Evolutionary conservation across 306 rosid genomes (phyloP).

Genomic region (Malus sylvestris): DNA sequence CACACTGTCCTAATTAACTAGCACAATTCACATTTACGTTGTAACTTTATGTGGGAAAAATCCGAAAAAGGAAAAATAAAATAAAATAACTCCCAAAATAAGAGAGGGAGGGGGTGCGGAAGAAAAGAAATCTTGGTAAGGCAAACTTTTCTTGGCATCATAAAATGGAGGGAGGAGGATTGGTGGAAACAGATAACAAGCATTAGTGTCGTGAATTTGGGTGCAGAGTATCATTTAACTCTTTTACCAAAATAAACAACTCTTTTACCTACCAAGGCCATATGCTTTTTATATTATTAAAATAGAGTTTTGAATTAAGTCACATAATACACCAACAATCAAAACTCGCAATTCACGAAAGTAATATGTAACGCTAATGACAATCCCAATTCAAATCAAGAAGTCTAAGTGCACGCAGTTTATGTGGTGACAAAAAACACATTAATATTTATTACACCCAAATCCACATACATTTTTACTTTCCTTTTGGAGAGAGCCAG

Average conservation of each 20-base stretch:
- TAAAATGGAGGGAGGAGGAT: background rate
- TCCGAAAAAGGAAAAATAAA: background rate
- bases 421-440: background rate
- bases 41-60: no score
- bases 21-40: no score
- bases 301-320: no score
- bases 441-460: background rate
- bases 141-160: background rate
- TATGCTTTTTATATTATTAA: no score
- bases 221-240: background rate
- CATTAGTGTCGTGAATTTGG: conserved; percentile 2
- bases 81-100: background rate
- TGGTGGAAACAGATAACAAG: background rate
- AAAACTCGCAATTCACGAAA: no score
- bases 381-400: no score
- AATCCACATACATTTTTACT: background rate
- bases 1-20: no score
- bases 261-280: background rate
- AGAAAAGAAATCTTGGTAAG: background rate
- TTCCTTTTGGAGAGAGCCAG: background rate
- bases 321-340: no score
- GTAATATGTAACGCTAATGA: no score
- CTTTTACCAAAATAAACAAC: background rate
- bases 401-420: background rate
- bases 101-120: background rate